A percentile compares a stretch with the other conserved stretches of the same genome.
These are phyloP conservation scores for Pleurotus platypus DNA, from an alignment of 768 basidiomycete species.

Conservation along the genomic window DNA sequence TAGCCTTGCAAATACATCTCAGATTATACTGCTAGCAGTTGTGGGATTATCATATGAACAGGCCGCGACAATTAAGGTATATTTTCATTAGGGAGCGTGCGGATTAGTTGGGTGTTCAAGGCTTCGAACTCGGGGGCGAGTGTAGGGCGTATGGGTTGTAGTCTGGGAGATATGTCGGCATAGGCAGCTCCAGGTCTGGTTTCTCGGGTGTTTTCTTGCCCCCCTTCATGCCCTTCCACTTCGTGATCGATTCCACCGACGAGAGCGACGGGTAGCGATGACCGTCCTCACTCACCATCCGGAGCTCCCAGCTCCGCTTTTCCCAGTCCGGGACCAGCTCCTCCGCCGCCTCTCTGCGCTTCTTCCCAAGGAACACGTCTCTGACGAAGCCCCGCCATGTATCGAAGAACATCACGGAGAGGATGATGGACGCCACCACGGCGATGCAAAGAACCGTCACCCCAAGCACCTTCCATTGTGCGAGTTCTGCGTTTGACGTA, in stretches of 20 bases:
- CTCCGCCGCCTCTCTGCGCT: slow-evolving; percentile 33
- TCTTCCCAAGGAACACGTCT: slow-evolving; percentile 42
- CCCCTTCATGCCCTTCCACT: slow-evolving; percentile 17
- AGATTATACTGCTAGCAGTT: neutral
- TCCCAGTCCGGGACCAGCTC: slow-evolving; percentile 64
- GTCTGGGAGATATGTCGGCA: slow-evolving; percentile 20
- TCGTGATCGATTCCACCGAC: slow-evolving; percentile 34
- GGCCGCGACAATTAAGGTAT: slow-evolving; percentile 5
- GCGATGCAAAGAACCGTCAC: slow-evolving; percentile 63
- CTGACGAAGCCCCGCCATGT: slow-evolving; percentile 61
- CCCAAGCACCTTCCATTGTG: slow-evolving; percentile 69
- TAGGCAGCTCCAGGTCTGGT: slow-evolving; percentile 10
- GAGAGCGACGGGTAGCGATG: slow-evolving; percentile 43
- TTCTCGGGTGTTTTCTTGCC: slow-evolving; percentile 9
- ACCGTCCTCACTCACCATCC: slow-evolving; percentile 41
- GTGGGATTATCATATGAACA: slow-evolving; percentile 5
- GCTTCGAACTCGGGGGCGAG: neutral
- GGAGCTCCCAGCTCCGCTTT: slow-evolving; percentile 56
- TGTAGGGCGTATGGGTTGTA: slow-evolving; percentile 19
- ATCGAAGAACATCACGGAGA: slow-evolving; percentile 67
- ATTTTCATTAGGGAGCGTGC: neutral
- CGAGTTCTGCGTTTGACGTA: slow-evolving; percentile 39
- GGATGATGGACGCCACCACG: slow-evolving; percentile 49
- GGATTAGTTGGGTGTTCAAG: neutral
- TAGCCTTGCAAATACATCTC: neutral